Evolutionary conservation across 306 rosid species (phyloP).

Genomic region (Vigna nakashimae): DNA sequence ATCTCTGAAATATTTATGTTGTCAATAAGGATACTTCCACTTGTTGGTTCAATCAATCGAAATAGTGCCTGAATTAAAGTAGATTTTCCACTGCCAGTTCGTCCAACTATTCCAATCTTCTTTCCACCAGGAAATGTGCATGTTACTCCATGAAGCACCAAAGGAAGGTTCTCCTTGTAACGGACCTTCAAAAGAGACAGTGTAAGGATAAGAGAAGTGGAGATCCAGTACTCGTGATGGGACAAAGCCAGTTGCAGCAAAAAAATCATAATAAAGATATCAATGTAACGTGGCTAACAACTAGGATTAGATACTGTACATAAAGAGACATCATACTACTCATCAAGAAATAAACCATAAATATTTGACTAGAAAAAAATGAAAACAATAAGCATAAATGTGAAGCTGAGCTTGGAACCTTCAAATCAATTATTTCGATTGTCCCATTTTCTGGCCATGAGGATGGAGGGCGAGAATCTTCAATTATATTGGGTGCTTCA

Average conservation of each 20-base stretch:
- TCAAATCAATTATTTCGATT: slow-evolving; percentile 70
- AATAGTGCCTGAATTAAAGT: slow-evolving; percentile 95
- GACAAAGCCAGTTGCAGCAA: slow-evolving; percentile 22
- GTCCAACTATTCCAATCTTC: slow-evolving; percentile 97
- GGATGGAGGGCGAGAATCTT: slow-evolving; percentile 82
- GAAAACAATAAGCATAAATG: slow-evolving; percentile 8
- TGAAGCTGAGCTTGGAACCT: slow-evolving; percentile 57
- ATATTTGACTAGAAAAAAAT: neutral
- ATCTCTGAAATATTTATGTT: slow-evolving; percentile 73
- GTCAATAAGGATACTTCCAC: slow-evolving; percentile 85
- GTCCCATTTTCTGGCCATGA: slow-evolving; percentile 91
- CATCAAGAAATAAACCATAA: neutral
- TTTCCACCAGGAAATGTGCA: slow-evolving; percentile 92
- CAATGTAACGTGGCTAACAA: slow-evolving; percentile 5
- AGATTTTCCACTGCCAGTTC: slow-evolving; percentile 99
- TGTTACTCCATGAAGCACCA: slow-evolving; percentile 86
- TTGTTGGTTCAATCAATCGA: slow-evolving; percentile 84
- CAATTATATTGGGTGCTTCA: slow-evolving; percentile 83
- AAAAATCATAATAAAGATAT: slow-evolving; percentile 17
- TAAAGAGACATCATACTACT: neutral
- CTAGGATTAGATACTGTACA: slow-evolving; percentile 15
- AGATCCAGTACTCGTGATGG: neutral
- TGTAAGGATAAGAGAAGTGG: neutral
- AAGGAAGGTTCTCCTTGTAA: slow-evolving; percentile 94
- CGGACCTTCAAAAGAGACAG: slow-evolving; percentile 68